Evolutionary conservation across 495 filamentous ascomycete genomes (phyloP), one percentile per base, ranked within the genome.

Genomic region (Tuber brumale): DNA sequence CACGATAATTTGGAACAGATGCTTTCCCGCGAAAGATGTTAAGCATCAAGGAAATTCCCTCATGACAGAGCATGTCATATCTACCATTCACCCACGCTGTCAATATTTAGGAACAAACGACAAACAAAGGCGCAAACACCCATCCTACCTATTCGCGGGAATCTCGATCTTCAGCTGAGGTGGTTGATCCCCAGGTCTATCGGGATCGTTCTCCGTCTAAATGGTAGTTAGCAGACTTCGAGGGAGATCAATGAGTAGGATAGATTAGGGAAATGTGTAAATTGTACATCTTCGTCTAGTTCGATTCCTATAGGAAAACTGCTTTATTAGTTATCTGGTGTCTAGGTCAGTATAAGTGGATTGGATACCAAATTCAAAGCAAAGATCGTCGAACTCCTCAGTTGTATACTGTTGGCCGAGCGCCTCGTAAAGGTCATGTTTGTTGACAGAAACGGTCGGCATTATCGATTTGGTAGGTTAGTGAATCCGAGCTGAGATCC

Each of bases 31-130:
- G 85, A 91, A 98, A 99, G 85, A 99, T 92, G 83, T 97, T 97
- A 74, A 99, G 88, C 89, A 95, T 95, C 80, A 97, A 88, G 72
- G 93, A 91, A 83, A 99, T 96, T 70, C 95, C 95, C 85, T 99
- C 95, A 86, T 97, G 97, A 83, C 95, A 99, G 43, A 99, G 90
- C 90, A 98, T 91, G 82, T 99, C 95, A 90, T 98, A 98, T 88
- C 95, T 91, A 81, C 21, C 70, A 43, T 72, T 27, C 37, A 42
- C 4, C 35, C 23, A 31, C 44, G 66, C 10, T 48, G 4, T 42
- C 46, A 45, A 39, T 31, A 23, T 46, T 45, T 41, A 42, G 27
- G 35, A 70, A 74, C 23, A 35, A 18, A 74, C 5, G 31, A 66
- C 12, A 31, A 66, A 66, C 57, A 35, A 35, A 18, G 27, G 57